Conservation (phyloP, 1,284 basidiomycete species). For the Meira nashicola region DNA sequence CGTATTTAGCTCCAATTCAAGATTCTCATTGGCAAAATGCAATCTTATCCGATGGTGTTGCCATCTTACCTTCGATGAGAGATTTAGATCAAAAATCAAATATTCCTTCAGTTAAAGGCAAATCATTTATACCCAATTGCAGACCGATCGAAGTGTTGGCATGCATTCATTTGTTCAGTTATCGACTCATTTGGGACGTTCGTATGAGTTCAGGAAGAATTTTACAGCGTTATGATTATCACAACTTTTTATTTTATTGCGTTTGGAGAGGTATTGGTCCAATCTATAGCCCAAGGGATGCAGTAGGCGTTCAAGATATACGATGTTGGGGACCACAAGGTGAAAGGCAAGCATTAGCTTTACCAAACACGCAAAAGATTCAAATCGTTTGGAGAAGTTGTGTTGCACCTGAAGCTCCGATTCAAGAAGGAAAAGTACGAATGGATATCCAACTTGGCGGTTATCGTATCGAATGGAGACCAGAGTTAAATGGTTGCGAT, state of each 20-base stretch:
- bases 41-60: no score
- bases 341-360: constrained; percentile 18
- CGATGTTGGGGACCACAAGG: constrained; percentile 26
- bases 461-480: constrained; percentile 26
- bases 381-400: constrained; percentile 25
- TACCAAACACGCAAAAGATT: constrained; percentile 24
- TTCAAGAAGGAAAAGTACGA: constrained; percentile 28
- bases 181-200: constrained; percentile 36
- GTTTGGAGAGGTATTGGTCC: constrained; percentile 35
- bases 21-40: no score
- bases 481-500: constrained; percentile 18
- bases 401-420: constrained; percentile 17
- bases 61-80: no score
- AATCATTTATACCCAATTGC: constrained; percentile 6
- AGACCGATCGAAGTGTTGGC: constrained; percentile 30
- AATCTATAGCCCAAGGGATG: constrained; percentile 32
- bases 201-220: constrained; percentile 32
- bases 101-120: constrained; percentile 2
- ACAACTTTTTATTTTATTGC: constrained; percentile 38
- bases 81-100: neutral
- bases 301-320: constrained; percentile 26
- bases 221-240: constrained; percentile 25
- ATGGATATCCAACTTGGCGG: constrained; percentile 27
- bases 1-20: no score
- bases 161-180: constrained; percentile 30